These are phyloP conservation scores for Cordyceps cicadae DNA, from an alignment of 2,329 filamentous ascomycete species.

Conservation along the genomic window DNA sequence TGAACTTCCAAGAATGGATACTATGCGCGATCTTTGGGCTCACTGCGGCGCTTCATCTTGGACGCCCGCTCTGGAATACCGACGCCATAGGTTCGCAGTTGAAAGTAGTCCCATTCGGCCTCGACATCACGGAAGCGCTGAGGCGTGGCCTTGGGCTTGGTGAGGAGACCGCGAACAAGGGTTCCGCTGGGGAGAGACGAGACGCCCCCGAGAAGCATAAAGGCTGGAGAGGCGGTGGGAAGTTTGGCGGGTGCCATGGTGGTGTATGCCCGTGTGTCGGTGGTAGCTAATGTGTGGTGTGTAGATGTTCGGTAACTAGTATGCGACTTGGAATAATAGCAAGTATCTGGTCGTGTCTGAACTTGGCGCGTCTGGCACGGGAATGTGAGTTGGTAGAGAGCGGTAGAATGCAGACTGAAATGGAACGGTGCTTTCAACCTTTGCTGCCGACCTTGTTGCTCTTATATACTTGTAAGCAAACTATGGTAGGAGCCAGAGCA, in stretches of 20 bases:
- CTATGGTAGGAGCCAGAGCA: background rate
- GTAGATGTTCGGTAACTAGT: background rate
- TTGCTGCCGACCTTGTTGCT: background rate
- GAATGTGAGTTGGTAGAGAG: background rate
- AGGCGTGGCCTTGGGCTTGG: conserved; percentile 3
- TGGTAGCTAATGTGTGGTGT: background rate
- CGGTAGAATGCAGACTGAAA: background rate
- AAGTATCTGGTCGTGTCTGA: background rate
- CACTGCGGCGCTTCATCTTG: conserved; percentile 3
- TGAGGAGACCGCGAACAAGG: conserved; percentile 15
- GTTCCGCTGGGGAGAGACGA: conserved; percentile 17
- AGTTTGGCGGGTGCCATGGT: conserved; percentile 9
- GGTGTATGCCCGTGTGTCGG: background rate
- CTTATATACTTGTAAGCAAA: conserved; percentile 4
- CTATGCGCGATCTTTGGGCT: background rate
- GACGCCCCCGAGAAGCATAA: conserved; percentile 18
- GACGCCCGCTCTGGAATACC: background rate
- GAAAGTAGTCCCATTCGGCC: conserved; percentile 8
- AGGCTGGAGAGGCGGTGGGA: conserved; percentile 14
- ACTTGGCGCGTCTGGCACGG: background rate
- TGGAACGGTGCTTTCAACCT: background rate
- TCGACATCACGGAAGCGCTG: conserved; percentile 1
- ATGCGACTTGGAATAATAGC: background rate
- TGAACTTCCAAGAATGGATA: rapidly evolving
- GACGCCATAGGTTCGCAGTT: conserved; percentile 4